Evolutionary conservation across 1,284 basidiomycete species (phyloP).

Genomic region (Heliocybe sulcata): DNA sequence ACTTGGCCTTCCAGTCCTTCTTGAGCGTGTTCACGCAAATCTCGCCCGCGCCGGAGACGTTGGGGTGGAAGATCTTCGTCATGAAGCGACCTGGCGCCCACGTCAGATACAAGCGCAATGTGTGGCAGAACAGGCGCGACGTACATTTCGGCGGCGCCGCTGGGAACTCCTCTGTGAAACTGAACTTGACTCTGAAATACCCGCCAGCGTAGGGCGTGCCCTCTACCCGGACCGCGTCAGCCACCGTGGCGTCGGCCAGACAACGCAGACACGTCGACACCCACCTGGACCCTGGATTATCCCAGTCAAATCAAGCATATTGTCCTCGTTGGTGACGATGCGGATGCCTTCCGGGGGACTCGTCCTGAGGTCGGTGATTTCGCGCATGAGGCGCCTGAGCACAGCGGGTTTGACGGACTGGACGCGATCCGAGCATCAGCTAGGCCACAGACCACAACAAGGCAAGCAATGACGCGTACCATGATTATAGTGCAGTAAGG

Average conservation of each 20-base stretch:
- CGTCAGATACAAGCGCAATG: slow-evolving; percentile 2
- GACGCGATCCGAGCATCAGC: background rate
- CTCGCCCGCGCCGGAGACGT: slow-evolving; percentile 84
- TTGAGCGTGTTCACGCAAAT: slow-evolving; percentile 98
- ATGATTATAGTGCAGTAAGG: background rate
- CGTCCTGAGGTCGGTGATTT: slow-evolving; percentile 71
- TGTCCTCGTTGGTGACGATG: slow-evolving; percentile 76
- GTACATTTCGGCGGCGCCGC: slow-evolving; percentile 87
- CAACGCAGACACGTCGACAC: slow-evolving; percentile 19
- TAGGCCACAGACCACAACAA: background rate
- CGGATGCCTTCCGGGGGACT: slow-evolving; percentile 86
- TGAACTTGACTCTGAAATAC: slow-evolving; percentile 84
- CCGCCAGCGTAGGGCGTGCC: slow-evolving; percentile 91
- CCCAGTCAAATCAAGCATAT: slow-evolving; percentile 75
- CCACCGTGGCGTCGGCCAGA: slow-evolving; percentile 1
- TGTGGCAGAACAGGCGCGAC: slow-evolving; percentile 19
- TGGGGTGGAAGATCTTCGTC: slow-evolving; percentile 96
- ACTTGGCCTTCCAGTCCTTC: slow-evolving; percentile 93
- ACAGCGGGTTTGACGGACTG: slow-evolving; percentile 43
- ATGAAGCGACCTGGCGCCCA: slow-evolving; percentile 66
- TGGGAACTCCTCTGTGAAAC: slow-evolving; percentile 86
- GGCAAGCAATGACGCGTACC: background rate
- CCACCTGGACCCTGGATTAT: slow-evolving; percentile 76
- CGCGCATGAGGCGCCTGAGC: slow-evolving; percentile 76
- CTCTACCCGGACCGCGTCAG: slow-evolving; percentile 32